Evolutionary conservation across 805 yeast species (phyloP).

Genomic region (Pichia scutulata): DNA sequence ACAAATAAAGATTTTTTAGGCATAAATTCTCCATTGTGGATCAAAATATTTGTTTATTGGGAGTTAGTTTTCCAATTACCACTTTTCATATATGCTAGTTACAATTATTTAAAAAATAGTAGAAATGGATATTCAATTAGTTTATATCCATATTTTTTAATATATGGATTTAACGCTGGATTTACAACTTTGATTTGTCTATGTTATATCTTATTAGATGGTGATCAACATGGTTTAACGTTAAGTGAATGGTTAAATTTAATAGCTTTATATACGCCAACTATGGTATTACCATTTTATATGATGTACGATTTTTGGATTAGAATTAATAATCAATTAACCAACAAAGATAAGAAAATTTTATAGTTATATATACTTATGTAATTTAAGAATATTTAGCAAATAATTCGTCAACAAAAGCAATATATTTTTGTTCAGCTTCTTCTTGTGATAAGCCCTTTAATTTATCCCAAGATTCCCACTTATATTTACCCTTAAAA

Average conservation of each 20-base stretch:
- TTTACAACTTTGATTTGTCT: conserved; percentile 73
- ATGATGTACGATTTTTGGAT: conserved; percentile 40
- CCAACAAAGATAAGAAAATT: background rate
- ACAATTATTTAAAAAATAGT: conserved; percentile 16
- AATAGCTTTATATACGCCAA: conserved; percentile 57
- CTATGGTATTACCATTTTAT: conserved; percentile 53
- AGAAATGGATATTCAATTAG: conserved; percentile 17
- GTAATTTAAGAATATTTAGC: conserved; percentile 33
- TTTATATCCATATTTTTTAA: conserved; percentile 29
- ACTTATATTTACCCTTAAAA: conserved; percentile 92
- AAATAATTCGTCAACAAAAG: conserved; percentile 54
- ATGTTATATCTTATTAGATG: conserved; percentile 34
- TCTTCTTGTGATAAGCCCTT: conserved; percentile 84
- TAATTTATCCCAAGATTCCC: conserved; percentile 92
- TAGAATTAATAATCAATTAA: conserved; percentile 6
- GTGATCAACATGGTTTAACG: conserved; percentile 33
- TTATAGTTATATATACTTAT: background rate
- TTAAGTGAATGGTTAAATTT: conserved; percentile 35
- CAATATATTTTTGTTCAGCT: conserved; percentile 79
- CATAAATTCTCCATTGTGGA: conserved; percentile 53
- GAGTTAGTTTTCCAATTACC: conserved; percentile 80
- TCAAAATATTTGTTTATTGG: conserved; percentile 57
- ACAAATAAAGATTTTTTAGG: conserved; percentile 65
- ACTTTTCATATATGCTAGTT: conserved; percentile 47
- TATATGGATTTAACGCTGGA: conserved; percentile 80